These are phyloP conservation scores for Verticillium klebahnii DNA, from an alignment of 2,329 filamentous ascomycete genomes.

Conservation along the genomic window DNA sequence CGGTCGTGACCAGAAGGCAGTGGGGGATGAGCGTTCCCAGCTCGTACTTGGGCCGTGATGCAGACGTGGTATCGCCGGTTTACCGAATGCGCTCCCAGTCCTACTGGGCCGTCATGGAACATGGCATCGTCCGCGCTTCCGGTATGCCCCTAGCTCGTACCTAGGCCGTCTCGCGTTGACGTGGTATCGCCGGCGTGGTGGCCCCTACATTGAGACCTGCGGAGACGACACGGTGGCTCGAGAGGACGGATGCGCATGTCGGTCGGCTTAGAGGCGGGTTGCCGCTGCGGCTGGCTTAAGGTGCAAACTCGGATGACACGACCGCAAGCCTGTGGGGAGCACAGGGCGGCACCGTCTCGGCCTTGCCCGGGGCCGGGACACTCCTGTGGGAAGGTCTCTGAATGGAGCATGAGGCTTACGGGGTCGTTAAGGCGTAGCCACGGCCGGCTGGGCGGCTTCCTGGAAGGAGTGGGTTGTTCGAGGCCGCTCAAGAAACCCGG, in stretches of 20 bases:
- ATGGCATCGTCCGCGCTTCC: too few relatives aligned
- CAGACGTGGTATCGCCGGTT: background rate
- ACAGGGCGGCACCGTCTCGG: too few relatives aligned
- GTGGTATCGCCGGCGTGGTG: background rate
- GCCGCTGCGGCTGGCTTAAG: too few relatives aligned
- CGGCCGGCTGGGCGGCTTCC: background rate
- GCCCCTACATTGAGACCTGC: background rate
- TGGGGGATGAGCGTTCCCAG: too few relatives aligned
- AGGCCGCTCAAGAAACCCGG: slow-evolving; percentile 18
- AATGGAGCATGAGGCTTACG: too few relatives aligned
- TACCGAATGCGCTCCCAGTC: background rate
- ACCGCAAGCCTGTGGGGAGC: too few relatives aligned
- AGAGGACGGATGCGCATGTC: background rate
- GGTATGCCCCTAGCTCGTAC: background rate
- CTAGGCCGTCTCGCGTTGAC: background rate
- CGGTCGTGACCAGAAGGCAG: slow-evolving; percentile 1
- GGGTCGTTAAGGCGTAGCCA: too few relatives aligned
- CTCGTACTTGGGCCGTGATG: background rate
- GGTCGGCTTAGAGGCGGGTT: background rate
- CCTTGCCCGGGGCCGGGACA: too few relatives aligned
- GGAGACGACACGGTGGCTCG: slow-evolving; percentile 1
- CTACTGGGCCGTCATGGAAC: too few relatives aligned
- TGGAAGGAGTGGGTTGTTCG: background rate
- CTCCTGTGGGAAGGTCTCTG: too few relatives aligned
- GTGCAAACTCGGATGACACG: too few relatives aligned